These are phyloP conservation scores for Elongisporangium undulatum DNA, from an alignment of 352 stramenopile species.

Conservation along the genomic window DNA sequence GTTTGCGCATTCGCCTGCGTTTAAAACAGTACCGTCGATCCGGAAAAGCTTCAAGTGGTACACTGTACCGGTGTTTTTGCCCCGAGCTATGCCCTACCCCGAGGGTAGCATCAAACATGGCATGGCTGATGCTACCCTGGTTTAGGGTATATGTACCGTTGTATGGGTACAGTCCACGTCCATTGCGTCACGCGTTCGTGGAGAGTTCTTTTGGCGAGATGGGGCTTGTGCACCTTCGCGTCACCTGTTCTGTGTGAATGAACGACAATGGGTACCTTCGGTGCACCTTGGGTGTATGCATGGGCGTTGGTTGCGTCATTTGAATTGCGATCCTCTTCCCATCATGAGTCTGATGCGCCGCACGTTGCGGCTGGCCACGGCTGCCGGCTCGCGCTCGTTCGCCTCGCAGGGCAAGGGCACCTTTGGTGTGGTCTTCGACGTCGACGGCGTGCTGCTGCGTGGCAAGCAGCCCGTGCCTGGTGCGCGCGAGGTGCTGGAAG, in stretches of 20 bases:
- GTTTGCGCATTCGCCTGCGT: neutral
- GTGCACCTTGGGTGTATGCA: neutral
- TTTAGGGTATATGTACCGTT: neutral
- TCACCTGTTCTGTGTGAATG: neutral
- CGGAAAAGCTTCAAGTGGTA: neutral
- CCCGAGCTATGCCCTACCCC: neutral
- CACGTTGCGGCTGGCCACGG: conserved; percentile 1
- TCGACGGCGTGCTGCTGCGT: conserved; percentile 76
- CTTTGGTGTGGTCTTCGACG: conserved; percentile 81
- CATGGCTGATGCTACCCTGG: neutral
- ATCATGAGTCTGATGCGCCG: conserved; percentile 18
- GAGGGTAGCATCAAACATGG: neutral
- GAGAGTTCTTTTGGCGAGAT: neutral
- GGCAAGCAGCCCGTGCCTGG: conserved; percentile 71
- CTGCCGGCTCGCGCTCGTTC: conserved; percentile 1
- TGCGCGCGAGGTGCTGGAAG: conserved; percentile 59
- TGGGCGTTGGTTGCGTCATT: neutral
- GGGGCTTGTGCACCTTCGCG: neutral
- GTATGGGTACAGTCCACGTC: neutral
- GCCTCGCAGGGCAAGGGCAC: conserved; percentile 17
- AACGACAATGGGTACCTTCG: neutral
- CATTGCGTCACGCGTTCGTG: neutral
- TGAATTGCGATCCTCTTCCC: conserved; percentile 4
- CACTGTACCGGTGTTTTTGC: neutral
- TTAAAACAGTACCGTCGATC: neutral